Conservation (phyloP, 768 basidiomycete genomes). For the Tulasnella sp. region DNA sequence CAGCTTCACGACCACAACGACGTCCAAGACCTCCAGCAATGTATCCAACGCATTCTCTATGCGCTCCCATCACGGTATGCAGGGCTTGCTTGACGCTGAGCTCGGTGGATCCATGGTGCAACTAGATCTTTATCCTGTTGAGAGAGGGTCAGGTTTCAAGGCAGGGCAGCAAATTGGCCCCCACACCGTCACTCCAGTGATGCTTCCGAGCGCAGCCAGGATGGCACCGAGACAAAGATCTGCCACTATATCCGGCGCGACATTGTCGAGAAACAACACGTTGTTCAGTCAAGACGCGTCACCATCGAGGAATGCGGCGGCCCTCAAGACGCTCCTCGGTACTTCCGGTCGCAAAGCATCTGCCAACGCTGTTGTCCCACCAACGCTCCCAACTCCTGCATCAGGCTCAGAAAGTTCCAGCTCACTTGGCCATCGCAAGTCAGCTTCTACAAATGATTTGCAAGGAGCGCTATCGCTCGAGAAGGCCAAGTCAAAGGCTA, state of each 20-base stretch:
- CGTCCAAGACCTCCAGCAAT: neutral
- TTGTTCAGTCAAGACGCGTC: constrained; percentile 43
- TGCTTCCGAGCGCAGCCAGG: constrained; percentile 23
- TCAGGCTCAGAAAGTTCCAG: neutral
- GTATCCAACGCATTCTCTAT: constrained; percentile 14
- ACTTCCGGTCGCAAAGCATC: constrained; percentile 40
- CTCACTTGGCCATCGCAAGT: constrained; percentile 10
- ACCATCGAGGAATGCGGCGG: constrained; percentile 41
- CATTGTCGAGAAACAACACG: constrained; percentile 40
- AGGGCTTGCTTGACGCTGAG: constrained; percentile 39
- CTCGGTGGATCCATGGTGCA: constrained; percentile 39
- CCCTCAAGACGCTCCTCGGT: constrained; percentile 54
- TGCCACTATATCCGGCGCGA: neutral
- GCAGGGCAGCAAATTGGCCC: constrained; percentile 34
- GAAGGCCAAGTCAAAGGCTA: constrained; percentile 59
- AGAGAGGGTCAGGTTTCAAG: constrained; percentile 31
- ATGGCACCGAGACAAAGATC: constrained; percentile 21
- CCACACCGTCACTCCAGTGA: neutral
- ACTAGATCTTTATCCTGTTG: constrained; percentile 29
- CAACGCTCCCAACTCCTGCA: no score
- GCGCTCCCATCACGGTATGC: constrained; percentile 31
- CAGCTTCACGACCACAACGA: neutral
- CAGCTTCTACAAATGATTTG: constrained; percentile 16
- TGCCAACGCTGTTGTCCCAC: constrained; percentile 22
- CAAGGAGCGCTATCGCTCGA: constrained; percentile 42